Base-by-base conservation (phyloP, 1,284 basidiomycete genomes). In the Hemileia vastatrix region DNA sequence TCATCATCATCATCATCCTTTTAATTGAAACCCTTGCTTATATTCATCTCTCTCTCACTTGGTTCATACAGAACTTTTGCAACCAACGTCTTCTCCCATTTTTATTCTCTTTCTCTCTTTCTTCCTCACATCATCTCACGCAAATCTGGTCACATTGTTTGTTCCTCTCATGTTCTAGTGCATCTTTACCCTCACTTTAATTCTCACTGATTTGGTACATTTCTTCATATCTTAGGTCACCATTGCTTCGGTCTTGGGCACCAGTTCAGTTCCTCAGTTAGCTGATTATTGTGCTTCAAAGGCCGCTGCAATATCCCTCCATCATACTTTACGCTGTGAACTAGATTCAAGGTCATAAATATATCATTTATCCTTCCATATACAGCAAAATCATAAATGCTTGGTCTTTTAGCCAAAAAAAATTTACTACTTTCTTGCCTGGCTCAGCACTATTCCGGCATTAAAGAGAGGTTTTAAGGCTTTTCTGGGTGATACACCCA, bases 241-340 rank as follows among this genome's bases (percentile, higher is more conserved):
- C n/a, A 74, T 93, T 50, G 80, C 33, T 36, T 60, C 58, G 11
- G 36, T 60, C n/a, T 40, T 60, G 2, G 51, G 58, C 1, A 40
- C 43, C 18, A 36, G 53, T 24, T 21, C 58, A 40, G 64, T 59
- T 50, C 8, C 68, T 69, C 9, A 66, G 66, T 9, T 67, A 90
- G 88, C 84, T 71, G 91, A 93, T 76, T 95, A 94, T 73, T 82
- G 81, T 73, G 88, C 89, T 4, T 89, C 88, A 31, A 95, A 94
- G 77, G 88, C 89, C 6, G 90, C 90, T 6, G 71, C 87, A 19
- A 79, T 87, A 19, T 82, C 82, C 27, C 76, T 94, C 49, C 83
- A 91, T 67, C 86, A 89, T 67, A 85, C 86, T 5, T 80, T 95
- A 57, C 82, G 88, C 47, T 86, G 84, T 68, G 91, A 95, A 74